phyloP scores from a whole-genome alignment of 371 early-diverging fungal genomes.

The Lichtheimia ramosa region DNA sequence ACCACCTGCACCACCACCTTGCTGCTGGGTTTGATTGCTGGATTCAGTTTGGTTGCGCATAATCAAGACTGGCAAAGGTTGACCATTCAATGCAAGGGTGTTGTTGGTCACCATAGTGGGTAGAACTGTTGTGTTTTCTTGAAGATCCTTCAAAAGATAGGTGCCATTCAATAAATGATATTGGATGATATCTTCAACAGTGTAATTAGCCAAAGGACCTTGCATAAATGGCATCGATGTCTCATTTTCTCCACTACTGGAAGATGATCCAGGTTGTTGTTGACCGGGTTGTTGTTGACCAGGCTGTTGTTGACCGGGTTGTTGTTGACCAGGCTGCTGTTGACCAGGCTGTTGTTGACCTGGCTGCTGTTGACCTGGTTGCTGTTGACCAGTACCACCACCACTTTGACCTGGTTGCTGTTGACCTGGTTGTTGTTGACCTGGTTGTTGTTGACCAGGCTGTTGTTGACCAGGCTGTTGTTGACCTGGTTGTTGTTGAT shows the following conservation, averaged over 20 bases:
- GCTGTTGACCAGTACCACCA: no score
- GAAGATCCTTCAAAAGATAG: conserved; percentile 17
- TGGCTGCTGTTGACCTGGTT: conserved; percentile 1
- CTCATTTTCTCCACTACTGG: not conserved
- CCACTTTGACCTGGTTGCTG: not conserved
- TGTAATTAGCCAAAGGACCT: conserved; percentile 15
- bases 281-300: not conserved
- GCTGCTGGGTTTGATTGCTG: not conserved
- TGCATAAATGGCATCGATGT: conserved; percentile 8
- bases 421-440: conserved; percentile 1
- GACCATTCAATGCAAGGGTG: conserved; percentile 14
- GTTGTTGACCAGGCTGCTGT: not conserved
- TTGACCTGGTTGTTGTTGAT: not conserved
- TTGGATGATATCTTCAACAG: conserved; percentile 25
- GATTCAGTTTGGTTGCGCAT: conserved; percentile 18
- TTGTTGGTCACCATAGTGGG: conserved; percentile 30
- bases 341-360: not conserved
- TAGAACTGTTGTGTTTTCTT: conserved; percentile 14
- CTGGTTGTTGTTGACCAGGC: conserved; percentile 1
- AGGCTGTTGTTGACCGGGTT: not conserved
- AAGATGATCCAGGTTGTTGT: not conserved
- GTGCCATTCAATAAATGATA: conserved; percentile 36
- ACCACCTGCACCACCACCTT: not conserved
- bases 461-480: conserved; percentile 1
- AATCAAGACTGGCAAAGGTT: conserved; percentile 29